A percentile compares a stretch with the other conserved stretches of the same genome.
Conservation (phyloP, 1,139 yeast species). For the Fermentozyma sake region DNA sequence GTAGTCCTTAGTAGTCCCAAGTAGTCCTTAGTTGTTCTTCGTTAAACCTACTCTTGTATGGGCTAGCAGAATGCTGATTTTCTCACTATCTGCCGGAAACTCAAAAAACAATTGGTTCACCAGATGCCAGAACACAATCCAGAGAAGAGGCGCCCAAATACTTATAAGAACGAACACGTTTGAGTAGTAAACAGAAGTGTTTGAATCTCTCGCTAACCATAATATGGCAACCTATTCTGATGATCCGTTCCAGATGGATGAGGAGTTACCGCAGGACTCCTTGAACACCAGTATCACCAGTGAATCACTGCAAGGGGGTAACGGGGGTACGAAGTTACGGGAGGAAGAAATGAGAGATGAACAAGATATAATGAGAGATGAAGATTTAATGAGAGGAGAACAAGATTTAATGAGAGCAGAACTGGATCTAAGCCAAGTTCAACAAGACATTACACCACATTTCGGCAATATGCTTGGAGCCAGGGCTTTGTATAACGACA, state of each 20-base stretch:
- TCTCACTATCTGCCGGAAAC: not conserved
- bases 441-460: slow-evolving; percentile 14
- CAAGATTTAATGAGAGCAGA: not conserved
- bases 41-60: too few relatives aligned
- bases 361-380: not conserved
- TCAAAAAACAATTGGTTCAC: slow-evolving; percentile 1
- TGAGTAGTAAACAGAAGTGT: too few relatives aligned
- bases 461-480: slow-evolving; percentile 11
- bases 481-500: slow-evolving; percentile 16
- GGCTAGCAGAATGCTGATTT: too few relatives aligned
- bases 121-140: not conserved
- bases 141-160: too few relatives aligned
- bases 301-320: too few relatives aligned
- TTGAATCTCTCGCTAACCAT: too few relatives aligned
- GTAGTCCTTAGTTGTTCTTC: too few relatives aligned
- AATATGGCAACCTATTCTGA: slow-evolving; percentile 32
- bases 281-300: too few relatives aligned
- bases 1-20: too few relatives aligned
- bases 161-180: too few relatives aligned
- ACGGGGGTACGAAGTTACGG: not conserved
- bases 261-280: slow-evolving; percentile 22
- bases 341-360: not conserved
- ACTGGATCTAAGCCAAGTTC: slow-evolving; percentile 1
- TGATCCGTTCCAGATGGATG: slow-evolving; percentile 48
- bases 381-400: not conserved